These are phyloP conservation scores for Talaromyces sp. DNA, from an alignment of 2,329 filamentous ascomycete genomes.

Conservation along the genomic window DNA sequence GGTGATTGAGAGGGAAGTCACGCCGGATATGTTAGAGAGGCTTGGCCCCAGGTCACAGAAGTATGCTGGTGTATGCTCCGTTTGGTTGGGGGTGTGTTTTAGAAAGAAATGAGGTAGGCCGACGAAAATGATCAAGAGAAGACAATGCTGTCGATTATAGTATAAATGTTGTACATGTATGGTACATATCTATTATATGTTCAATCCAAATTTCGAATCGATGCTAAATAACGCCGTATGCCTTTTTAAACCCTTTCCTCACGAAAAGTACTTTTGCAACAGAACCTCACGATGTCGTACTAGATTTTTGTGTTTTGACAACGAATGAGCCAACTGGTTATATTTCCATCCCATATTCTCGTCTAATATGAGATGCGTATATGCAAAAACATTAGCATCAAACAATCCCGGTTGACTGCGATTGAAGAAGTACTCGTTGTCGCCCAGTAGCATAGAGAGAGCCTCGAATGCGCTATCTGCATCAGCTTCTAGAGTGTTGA, in stretches of 20 bases:
- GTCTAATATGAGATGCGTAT: slow-evolving; percentile 76
- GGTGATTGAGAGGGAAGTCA: slow-evolving; percentile 45
- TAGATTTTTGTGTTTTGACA: slow-evolving; percentile 60
- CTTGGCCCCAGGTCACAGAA: slow-evolving; percentile 61
- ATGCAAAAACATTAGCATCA: slow-evolving; percentile 86
- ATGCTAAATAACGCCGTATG: slow-evolving; percentile 3
- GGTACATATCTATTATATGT: slow-evolving; percentile 9
- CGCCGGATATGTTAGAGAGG: slow-evolving; percentile 55
- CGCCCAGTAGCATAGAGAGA: slow-evolving; percentile 57
- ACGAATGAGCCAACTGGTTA: slow-evolving; percentile 54
- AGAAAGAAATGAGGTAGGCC: slow-evolving; percentile 25
- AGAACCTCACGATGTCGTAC: slow-evolving; percentile 63
- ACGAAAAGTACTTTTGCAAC: slow-evolving; percentile 47
- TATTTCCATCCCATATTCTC: slow-evolving; percentile 63
- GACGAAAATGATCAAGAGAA: neutral
- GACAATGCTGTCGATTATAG: slow-evolving; percentile 3
- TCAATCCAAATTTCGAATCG: neutral
- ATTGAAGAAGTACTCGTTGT: slow-evolving; percentile 61
- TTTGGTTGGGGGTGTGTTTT: slow-evolving; percentile 55
- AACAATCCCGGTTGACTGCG: slow-evolving; percentile 64
- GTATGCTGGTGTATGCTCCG: slow-evolving; percentile 55
- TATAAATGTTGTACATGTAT: slow-evolving; percentile 17
- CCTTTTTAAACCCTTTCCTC: neutral
- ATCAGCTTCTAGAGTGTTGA: slow-evolving; percentile 56
- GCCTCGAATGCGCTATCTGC: slow-evolving; percentile 62